These are phyloP conservation scores for Crithidia sp. DNA, from an alignment of 208 protist genomes.

Conservation along the genomic window DNA sequence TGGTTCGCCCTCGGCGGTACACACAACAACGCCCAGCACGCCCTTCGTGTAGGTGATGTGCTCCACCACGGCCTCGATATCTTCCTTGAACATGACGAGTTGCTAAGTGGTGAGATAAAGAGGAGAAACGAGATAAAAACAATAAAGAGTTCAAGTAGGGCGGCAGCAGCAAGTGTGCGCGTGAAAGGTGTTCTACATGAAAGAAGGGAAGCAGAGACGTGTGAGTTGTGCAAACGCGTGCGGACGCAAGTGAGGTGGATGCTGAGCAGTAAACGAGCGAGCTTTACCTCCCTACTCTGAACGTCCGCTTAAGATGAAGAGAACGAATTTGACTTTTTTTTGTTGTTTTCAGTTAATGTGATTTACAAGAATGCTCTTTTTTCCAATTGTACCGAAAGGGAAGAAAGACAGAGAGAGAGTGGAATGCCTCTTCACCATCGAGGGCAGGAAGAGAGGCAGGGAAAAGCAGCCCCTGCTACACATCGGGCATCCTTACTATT, in stretches of 20 bases:
- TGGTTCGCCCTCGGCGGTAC: slow-evolving; percentile 66
- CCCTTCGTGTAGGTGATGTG: slow-evolving; percentile 88
- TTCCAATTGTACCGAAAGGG: background rate
- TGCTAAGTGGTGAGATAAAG: background rate
- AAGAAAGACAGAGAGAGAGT: background rate
- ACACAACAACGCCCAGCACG: slow-evolving; percentile 81
- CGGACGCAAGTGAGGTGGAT: too few relatives aligned
- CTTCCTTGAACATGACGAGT: slow-evolving; percentile 44
- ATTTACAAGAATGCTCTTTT: background rate
- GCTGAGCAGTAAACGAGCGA: too few relatives aligned
- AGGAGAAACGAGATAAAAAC: too few relatives aligned
- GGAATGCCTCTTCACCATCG: too few relatives aligned
- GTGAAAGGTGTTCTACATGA: too few relatives aligned
- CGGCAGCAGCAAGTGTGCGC: too few relatives aligned
- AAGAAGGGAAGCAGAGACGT: too few relatives aligned
- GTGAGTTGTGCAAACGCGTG: too few relatives aligned
- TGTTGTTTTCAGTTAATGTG: background rate
- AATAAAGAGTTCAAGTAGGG: background rate
- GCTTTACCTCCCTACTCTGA: too few relatives aligned
- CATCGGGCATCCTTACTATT: too few relatives aligned
- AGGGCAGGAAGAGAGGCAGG: too few relatives aligned
- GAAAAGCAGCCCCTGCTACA: too few relatives aligned
- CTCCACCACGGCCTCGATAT: slow-evolving; percentile 80
- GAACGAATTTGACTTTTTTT: background rate
- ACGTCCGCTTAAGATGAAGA: background rate